A percentile compares a stretch with the other conserved stretches of the same genome.
phyloP scores from a whole-genome alignment of 805 yeast species.

The Barnettozyma siamensis region DNA sequence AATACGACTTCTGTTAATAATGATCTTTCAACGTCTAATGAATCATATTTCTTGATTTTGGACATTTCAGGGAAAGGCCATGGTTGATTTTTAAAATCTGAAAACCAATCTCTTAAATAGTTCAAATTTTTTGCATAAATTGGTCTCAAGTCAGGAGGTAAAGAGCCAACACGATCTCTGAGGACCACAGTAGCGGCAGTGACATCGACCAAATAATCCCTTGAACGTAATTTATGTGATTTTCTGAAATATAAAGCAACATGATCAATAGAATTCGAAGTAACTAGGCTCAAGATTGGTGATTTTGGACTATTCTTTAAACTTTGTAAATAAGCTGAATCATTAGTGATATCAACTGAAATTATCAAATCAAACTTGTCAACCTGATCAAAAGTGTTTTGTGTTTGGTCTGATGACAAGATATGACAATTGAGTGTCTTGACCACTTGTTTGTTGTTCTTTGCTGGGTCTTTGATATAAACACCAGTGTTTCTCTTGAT shows the following conservation, averaged over 20 bases:
- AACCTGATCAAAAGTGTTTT: background rate
- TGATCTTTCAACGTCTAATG: conserved; percentile 76
- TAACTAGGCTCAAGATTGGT: conserved; percentile 63
- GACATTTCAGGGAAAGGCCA: conserved; percentile 84
- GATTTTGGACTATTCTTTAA: conserved; percentile 30
- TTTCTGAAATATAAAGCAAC: conserved; percentile 49
- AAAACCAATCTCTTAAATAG: conserved; percentile 59
- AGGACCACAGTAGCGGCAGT: conserved; percentile 80
- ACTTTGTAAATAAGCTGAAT: conserved; percentile 30
- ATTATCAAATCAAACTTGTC: conserved; percentile 51
- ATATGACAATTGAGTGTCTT: conserved; percentile 17
- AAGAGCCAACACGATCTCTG: conserved; percentile 72
- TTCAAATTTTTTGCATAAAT: conserved; percentile 61
- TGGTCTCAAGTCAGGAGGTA: conserved; percentile 77
- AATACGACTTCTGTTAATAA: conserved; percentile 68
- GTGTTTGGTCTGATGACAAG: conserved; percentile 16
- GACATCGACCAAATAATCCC: conserved; percentile 53
- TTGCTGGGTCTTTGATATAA: conserved; percentile 47
- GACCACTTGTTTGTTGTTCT: conserved; percentile 19
- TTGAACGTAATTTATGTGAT: conserved; percentile 24
- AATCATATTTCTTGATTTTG: conserved; percentile 51
- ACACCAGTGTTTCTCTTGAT: conserved; percentile 59
- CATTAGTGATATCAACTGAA: conserved; percentile 58
- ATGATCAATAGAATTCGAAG: conserved; percentile 82
- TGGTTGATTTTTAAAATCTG: conserved; percentile 31